phyloP scores from a whole-genome alignment of 306 rosid genomes.

The Ormosia emarginata region DNA sequence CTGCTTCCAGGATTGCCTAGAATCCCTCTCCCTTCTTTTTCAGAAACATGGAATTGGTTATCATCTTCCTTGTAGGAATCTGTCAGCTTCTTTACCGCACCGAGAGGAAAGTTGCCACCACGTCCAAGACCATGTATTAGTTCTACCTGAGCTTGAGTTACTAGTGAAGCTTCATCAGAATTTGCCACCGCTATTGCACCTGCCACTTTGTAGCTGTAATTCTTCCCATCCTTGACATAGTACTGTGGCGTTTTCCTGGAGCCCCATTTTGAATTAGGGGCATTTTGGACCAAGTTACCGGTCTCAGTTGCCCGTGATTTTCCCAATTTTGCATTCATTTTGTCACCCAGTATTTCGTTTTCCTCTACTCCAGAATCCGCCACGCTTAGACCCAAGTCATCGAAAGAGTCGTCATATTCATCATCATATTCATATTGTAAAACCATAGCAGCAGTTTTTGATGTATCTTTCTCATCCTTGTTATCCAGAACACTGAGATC shows the following conservation, averaged over 20 bases:
- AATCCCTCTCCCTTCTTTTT: conserved; percentile 43
- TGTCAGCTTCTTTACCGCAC: conserved; percentile 72
- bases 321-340: conserved; percentile 32
- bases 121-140: conserved; percentile 91
- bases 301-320: conserved; percentile 41
- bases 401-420: conserved; percentile 94
- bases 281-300: conserved; percentile 42
- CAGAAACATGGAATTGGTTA: conserved; percentile 37
- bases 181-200: conserved; percentile 91
- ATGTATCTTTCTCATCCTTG: conserved; percentile 40
- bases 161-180: conserved; percentile 65
- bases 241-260: conserved; percentile 82
- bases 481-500: conserved; percentile 50
- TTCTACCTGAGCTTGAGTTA: conserved; percentile 61
- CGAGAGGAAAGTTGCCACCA: conserved; percentile 91
- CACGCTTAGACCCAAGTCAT: conserved; percentile 90
- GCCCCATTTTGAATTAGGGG: conserved; percentile 78
- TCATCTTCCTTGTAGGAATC: conserved; percentile 49
- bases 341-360: conserved; percentile 43
- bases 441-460: conserved; percentile 49
- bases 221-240: conserved; percentile 96
- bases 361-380: conserved; percentile 77
- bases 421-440: conserved; percentile 90
- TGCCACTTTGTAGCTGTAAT: conserved; percentile 92
- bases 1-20: conserved; percentile 35